Percentiles rank a stretch among this genome's conserved stretches.
Conservation (phyloP, 2,329 filamentous ascomycete genomes). For the Paecilomyces fulvus region DNA sequence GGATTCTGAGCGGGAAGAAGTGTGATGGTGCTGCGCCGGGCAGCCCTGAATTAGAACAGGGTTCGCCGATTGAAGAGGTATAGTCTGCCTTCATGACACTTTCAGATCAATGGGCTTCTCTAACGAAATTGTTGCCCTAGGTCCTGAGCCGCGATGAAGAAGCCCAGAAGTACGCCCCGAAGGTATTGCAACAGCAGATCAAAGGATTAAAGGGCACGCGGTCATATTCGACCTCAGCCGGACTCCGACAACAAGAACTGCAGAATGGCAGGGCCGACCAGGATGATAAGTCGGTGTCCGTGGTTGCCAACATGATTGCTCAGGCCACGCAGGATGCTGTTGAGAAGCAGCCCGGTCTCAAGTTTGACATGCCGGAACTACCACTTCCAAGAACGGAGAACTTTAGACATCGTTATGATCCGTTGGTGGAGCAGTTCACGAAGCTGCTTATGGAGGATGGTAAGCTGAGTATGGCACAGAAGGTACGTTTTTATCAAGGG, state of each 20-base stretch:
- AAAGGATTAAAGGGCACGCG: constrained; percentile 40
- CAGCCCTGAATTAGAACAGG: constrained; percentile 54
- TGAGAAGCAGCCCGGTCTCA: constrained; percentile 52
- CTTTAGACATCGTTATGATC: constrained; percentile 76
- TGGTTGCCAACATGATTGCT: constrained; percentile 29
- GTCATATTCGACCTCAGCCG: constrained; percentile 50
- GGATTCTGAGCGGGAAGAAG: constrained; percentile 44
- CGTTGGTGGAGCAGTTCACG: constrained; percentile 76
- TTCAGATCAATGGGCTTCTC: constrained; percentile 1
- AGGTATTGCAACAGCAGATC: constrained; percentile 56
- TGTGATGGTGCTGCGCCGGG: constrained; percentile 33
- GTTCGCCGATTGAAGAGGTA: constrained; percentile 59
- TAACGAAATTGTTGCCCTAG: constrained; percentile 28
- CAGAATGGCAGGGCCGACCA: constrained; percentile 10
- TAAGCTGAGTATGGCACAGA: constrained; percentile 82
- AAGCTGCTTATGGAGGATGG: constrained; percentile 87
- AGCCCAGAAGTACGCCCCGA: constrained; percentile 53
- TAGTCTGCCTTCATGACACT: constrained; percentile 3
- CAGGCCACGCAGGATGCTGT: constrained; percentile 23
- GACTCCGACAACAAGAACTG: constrained; percentile 26
- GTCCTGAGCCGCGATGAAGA: constrained; percentile 56
- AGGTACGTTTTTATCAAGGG: constrained; percentile 44
- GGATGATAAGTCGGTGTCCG: constrained; percentile 23
- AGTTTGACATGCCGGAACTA: constrained; percentile 64
- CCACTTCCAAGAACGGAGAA: constrained; percentile 56